These are phyloP conservation scores for Rhododendron williamsianum DNA, from an alignment of 148 eudicot species.

Conservation along the genomic window DNA sequence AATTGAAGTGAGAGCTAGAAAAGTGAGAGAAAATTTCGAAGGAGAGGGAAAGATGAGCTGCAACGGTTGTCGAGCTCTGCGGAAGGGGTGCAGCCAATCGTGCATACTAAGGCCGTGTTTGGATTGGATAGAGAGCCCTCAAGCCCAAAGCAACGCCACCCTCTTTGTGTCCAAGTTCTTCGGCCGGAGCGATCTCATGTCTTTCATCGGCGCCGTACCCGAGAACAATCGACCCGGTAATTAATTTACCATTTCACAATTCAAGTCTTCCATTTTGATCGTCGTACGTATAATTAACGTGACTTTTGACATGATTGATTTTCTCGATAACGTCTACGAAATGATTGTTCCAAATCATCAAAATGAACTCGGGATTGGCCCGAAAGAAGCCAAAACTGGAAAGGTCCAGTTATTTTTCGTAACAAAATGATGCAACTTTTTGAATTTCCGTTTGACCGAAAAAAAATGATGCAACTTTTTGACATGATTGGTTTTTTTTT, in stretches of 20 bases:
- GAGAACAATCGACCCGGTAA: neutral
- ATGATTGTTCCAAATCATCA: neutral
- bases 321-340: too few species aligned
- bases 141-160: constrained; percentile 69
- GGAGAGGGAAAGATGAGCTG: constrained; percentile 43
- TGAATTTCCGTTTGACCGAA: too few species aligned
- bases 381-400: neutral
- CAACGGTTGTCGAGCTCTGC: constrained; percentile 64
- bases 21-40: neutral
- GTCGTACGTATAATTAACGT: too few species aligned
- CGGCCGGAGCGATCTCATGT: constrained; percentile 71
- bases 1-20: neutral
- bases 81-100: constrained; percentile 67
- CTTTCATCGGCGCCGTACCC: constrained; percentile 66
- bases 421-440: too few species aligned
- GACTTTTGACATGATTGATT: too few species aligned
- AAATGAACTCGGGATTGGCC: neutral
- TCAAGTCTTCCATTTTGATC: neutral
- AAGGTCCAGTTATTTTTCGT: neutral
- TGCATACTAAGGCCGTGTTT: constrained; percentile 54
- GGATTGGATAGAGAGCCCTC: constrained; percentile 48
- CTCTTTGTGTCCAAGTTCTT: constrained; percentile 73
- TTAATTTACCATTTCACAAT: neutral
- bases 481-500: too few species aligned
- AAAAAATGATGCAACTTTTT: too few species aligned